Evolutionary conservation across 2,329 filamentous ascomycete genomes (phyloP).

Genomic region (Alternaria sp.): DNA sequence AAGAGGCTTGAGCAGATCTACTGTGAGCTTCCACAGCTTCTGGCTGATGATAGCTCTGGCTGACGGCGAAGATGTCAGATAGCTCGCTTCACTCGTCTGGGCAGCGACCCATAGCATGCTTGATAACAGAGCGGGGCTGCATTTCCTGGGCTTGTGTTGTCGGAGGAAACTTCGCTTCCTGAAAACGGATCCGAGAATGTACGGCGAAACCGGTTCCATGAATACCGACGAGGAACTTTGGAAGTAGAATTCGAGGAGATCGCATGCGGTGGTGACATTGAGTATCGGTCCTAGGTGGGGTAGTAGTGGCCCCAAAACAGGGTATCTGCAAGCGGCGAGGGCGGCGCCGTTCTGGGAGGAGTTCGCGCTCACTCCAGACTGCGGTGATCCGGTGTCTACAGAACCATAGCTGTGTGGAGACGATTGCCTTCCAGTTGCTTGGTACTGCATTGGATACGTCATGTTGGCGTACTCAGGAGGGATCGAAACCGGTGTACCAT

Average conservation of each 20-base stretch:
- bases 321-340: constrained; percentile 65
- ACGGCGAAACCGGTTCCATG: constrained; percentile 87
- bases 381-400: constrained; percentile 45
- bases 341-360: constrained; percentile 41
- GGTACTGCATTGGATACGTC: constrained; percentile 43
- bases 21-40: constrained; percentile 83
- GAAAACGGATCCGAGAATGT: constrained; percentile 87
- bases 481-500: constrained; percentile 36
- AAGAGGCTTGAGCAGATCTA: constrained; percentile 83
- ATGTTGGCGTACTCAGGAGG: constrained; percentile 40
- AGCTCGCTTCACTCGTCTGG: constrained; percentile 87
- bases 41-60: constrained; percentile 85
- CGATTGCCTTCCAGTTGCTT: constrained; percentile 35
- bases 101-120: constrained; percentile 97
- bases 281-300: constrained; percentile 82
- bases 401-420: constrained; percentile 46
- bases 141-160: constrained; percentile 78
- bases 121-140: constrained; percentile 83
- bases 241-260: constrained; percentile 89
- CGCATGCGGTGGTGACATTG: constrained; percentile 80
- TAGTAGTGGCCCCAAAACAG: constrained; percentile 81
- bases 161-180: constrained; percentile 87
- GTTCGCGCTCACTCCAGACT: constrained; percentile 42
- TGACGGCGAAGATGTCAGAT: constrained; percentile 80
- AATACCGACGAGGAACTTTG: constrained; percentile 85